A percentile compares a stretch with the other conserved stretches of the same genome.
These are phyloP conservation scores for Phytophthora litchii DNA, from an alignment of 352 stramenopile species.

Conservation along the genomic window DNA sequence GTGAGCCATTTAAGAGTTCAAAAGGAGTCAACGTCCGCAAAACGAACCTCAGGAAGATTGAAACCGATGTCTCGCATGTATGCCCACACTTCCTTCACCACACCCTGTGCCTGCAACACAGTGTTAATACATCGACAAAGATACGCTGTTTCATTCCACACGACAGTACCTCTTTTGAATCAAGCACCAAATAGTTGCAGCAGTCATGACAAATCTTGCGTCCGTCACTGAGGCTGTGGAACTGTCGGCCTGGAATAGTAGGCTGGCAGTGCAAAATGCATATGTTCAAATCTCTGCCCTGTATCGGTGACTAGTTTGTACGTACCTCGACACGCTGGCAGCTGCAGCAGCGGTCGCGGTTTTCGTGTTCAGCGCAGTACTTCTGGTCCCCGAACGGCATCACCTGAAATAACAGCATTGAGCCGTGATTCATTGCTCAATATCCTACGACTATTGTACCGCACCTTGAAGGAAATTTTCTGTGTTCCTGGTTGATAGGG, in stretches of 20 bases:
- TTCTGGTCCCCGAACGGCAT: slow-evolving; percentile 72
- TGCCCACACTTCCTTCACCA: slow-evolving; percentile 71
- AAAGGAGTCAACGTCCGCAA: neutral
- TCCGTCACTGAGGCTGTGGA: slow-evolving; percentile 62
- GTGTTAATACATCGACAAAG: neutral
- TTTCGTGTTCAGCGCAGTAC: slow-evolving; percentile 69
- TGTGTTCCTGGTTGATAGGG: slow-evolving; percentile 50
- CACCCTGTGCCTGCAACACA: slow-evolving; percentile 27
- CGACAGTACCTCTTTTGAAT: slow-evolving; percentile 58
- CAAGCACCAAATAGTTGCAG: slow-evolving; percentile 57
- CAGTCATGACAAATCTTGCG: slow-evolving; percentile 76
- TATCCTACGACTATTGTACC: neutral
- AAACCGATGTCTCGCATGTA: slow-evolving; percentile 79
- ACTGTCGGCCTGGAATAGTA: slow-evolving; percentile 42
- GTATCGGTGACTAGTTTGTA: neutral
- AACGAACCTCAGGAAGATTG: slow-evolving; percentile 50
- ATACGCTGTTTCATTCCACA: neutral
- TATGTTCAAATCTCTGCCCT: neutral
- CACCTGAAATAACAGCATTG: slow-evolving; percentile 29
- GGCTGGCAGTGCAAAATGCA: slow-evolving; percentile 6
- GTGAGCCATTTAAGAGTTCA: neutral
- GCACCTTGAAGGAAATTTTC: slow-evolving; percentile 64
- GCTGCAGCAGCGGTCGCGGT: slow-evolving; percentile 68
- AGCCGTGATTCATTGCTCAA: neutral
- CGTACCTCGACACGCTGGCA: slow-evolving; percentile 73